Percentiles rank a stretch among this genome's conserved stretches.
phyloP scores from a whole-genome alignment of 2,329 filamentous ascomycete species.

The Herpotrichia juniperi region DNA sequence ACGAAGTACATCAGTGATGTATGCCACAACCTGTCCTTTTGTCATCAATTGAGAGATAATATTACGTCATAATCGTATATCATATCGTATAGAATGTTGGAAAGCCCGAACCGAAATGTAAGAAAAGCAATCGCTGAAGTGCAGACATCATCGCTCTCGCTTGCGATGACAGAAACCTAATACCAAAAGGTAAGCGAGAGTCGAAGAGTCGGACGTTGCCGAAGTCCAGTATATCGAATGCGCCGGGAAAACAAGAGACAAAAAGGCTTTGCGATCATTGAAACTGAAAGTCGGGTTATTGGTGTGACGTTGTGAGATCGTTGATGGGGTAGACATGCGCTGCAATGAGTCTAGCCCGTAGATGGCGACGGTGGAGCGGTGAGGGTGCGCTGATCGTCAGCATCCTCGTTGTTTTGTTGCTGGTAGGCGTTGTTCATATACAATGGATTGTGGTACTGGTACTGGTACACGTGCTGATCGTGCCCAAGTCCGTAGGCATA shows the following conservation, averaged over 20 bases:
- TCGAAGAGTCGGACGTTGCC: background rate
- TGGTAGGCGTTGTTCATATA: slow-evolving; percentile 32
- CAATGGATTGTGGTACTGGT: slow-evolving; percentile 22
- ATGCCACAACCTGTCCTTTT: background rate
- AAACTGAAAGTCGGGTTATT: background rate
- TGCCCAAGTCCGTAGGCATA: slow-evolving; percentile 36
- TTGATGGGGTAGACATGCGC: slow-evolving; percentile 2
- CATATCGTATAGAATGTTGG: slow-evolving; percentile 14
- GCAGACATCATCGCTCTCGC: slow-evolving; percentile 18
- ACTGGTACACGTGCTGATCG: slow-evolving; percentile 35
- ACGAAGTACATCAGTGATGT: background rate
- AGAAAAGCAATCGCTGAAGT: slow-evolving; percentile 5
- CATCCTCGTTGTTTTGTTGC: slow-evolving; percentile 30
- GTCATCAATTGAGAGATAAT: background rate
- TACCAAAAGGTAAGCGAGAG: slow-evolving; percentile 31
- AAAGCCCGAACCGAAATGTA: slow-evolving; percentile 7
- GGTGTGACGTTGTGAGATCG: slow-evolving; percentile 4
- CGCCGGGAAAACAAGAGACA: slow-evolving; percentile 1
- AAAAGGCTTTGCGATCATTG: background rate
- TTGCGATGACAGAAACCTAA: slow-evolving; percentile 15
- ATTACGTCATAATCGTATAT: slow-evolving; percentile 20
- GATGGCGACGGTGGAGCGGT: slow-evolving; percentile 45
- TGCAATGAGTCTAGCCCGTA: slow-evolving; percentile 24
- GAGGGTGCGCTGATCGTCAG: slow-evolving; percentile 43
- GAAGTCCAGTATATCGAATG: background rate